phyloP scores from a whole-genome alignment of 2,329 filamentous ascomycete genomes.

The Fusarium denticulatum region DNA sequence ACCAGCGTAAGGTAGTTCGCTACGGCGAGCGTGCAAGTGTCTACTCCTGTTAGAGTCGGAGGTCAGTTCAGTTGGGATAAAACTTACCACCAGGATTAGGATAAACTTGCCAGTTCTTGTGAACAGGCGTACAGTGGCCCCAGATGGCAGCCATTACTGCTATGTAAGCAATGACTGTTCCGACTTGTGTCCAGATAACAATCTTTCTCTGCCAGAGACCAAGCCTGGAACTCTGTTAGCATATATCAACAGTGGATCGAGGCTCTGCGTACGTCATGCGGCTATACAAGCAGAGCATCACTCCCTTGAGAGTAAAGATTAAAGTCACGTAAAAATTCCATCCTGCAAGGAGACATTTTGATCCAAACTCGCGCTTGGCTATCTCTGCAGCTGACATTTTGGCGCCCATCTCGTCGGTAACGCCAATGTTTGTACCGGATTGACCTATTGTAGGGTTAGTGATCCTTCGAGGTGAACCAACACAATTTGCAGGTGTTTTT shows the following conservation, averaged over 20 bases:
- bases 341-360: slow-evolving; percentile 48
- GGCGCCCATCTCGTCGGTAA: slow-evolving; percentile 46
- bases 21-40: slow-evolving; percentile 48
- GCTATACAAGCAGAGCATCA: slow-evolving; percentile 55
- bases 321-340: slow-evolving; percentile 55
- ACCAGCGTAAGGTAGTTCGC: slow-evolving; percentile 52
- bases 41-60: slow-evolving; percentile 24
- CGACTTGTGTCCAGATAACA: slow-evolving; percentile 48
- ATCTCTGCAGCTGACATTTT: slow-evolving; percentile 46
- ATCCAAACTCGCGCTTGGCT: slow-evolving; percentile 46
- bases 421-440: slow-evolving; percentile 52
- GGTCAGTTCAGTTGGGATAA: no score
- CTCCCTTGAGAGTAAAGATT: slow-evolving; percentile 56
- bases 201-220: slow-evolving; percentile 51
- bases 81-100: slow-evolving; percentile 52
- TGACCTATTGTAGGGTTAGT: slow-evolving; percentile 44
- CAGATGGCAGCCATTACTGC: slow-evolving; percentile 49
- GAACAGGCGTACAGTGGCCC: slow-evolving; percentile 51
- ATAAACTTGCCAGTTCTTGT: slow-evolving; percentile 53
- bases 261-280: slow-evolving; percentile 52
- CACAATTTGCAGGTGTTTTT: slow-evolving; percentile 1
- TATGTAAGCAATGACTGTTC: slow-evolving; percentile 46
- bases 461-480: neutral
- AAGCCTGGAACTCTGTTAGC: slow-evolving; percentile 41
- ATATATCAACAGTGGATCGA: neutral